Evolutionary conservation across 805 yeast genomes (phyloP).

Genomic region (Candida nemodendra): DNA sequence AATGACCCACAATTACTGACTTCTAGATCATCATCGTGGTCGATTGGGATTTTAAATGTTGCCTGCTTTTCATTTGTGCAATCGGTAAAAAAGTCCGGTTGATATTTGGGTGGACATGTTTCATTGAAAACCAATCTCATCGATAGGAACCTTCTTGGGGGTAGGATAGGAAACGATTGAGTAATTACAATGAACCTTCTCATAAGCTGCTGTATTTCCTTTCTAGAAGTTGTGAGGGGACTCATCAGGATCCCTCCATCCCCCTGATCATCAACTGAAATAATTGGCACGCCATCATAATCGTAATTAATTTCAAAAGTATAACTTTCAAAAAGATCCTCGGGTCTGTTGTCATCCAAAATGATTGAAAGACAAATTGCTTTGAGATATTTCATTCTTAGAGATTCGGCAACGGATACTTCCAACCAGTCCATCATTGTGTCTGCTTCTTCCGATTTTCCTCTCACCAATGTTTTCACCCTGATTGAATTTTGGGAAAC

Average conservation of each 20-base stretch:
- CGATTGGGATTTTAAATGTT: conserved; percentile 35
- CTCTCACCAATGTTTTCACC: conserved; percentile 48
- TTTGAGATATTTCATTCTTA: conserved; percentile 41
- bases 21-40: conserved; percentile 14
- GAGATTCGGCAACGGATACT: conserved; percentile 44
- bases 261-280: conserved; percentile 26
- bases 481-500: conserved; percentile 34
- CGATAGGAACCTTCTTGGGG: conserved; percentile 44
- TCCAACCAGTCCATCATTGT: conserved; percentile 53
- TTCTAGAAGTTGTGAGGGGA: conserved; percentile 38
- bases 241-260: conserved; percentile 11
- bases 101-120: conserved; percentile 44
- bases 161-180: conserved; percentile 52
- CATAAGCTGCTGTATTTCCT: conserved; percentile 47
- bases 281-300: conserved; percentile 18
- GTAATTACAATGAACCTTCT: conserved; percentile 51
- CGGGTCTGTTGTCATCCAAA: conserved; percentile 41
- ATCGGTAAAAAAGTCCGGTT: conserved; percentile 44
- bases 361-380: conserved; percentile 47
- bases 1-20: conserved; percentile 24
- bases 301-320: conserved; percentile 46
- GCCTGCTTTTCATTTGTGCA: conserved; percentile 37
- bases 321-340: conserved; percentile 48
- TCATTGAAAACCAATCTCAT: conserved; percentile 52
- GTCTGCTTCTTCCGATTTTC: conserved; percentile 48